Evolutionary conservation across 768 basidiomycete species (phyloP), one percentile per base, ranked within the genome.

Genomic region (Podaxis sp.): DNA sequence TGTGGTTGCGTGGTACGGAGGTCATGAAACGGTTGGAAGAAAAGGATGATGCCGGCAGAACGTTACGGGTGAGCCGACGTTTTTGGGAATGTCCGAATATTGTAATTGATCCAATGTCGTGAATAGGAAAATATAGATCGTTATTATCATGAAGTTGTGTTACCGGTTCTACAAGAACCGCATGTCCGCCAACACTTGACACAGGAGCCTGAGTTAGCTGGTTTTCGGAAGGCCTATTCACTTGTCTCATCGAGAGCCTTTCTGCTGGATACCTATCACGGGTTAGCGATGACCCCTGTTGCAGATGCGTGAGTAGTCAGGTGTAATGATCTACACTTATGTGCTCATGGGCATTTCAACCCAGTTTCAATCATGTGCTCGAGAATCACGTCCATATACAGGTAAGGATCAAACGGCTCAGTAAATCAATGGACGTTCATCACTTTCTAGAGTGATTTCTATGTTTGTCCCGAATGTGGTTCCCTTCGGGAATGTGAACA

Each of bases 221-320:
- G 77, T 0, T 89, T 88, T 69, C 73, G 78, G 56, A 76, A 80
- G 55, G 84, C 88, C 9, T 83, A 78, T 69, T 76, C 78, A 1
- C 80, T 94, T 37, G 90, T 96, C 55, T 90, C 88, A 2, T 90
- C 92, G 3, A 81, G 94, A 41, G 89, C 92, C 2, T 96, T 96
- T 74, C 77, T 91, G 63, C 85, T 94, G 64, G 94, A 96, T 72
- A 80, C 84, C 6, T 94, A 85, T 70, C 92, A 93, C 70, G 85
- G 86, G 5, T 76, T 95, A 17, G 82, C 89, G 1, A 89, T 96
- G 82, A 90, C 93, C 19, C 93, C 94, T 3, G 82, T 94, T 65
- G 91, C 91, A 36, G 94, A 95, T 75, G 82, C 82, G 90, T 92
- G 70, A 73, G 87, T 82, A 12, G 22, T 38, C 19, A 59, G 49